Conservation (phyloP, 1,284 basidiomycete genomes). For the Cutaneotrichosporon spelunceum region DNA sequence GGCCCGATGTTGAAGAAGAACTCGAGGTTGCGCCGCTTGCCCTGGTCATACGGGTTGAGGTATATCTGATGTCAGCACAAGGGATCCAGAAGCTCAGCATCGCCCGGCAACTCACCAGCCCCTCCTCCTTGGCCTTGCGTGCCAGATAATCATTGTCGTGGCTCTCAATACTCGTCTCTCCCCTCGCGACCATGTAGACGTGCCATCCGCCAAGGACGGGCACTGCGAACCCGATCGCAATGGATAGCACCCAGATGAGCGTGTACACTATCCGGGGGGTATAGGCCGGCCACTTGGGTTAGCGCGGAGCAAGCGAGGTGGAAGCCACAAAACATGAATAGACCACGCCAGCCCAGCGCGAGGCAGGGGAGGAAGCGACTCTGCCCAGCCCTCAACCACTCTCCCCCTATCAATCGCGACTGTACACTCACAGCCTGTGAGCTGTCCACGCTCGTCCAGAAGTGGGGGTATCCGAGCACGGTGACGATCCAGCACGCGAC, state of each 20-base stretch:
- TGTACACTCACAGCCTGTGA: background rate
- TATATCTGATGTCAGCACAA: slow-evolving; percentile 58
- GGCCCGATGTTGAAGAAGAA: slow-evolving; percentile 85
- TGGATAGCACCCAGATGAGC: slow-evolving; percentile 70
- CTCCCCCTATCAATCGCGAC: too few relatives aligned
- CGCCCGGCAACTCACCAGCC: slow-evolving; percentile 58
- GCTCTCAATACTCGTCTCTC: slow-evolving; percentile 86
- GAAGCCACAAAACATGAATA: background rate
- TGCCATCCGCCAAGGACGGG: slow-evolving; percentile 78
- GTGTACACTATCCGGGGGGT: slow-evolving; percentile 70
- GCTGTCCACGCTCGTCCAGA: slow-evolving; percentile 60
- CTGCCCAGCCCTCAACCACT: too few relatives aligned
- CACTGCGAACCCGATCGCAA: slow-evolving; percentile 70
- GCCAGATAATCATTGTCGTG: slow-evolving; percentile 82
- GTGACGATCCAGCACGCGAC: slow-evolving; percentile 61
- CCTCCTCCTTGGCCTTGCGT: slow-evolving; percentile 64
- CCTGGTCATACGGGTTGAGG: slow-evolving; percentile 87
- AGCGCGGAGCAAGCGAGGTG: slow-evolving; percentile 13
- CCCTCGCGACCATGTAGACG: slow-evolving; percentile 67
- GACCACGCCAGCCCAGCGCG: background rate
- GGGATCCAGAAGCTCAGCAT: too few relatives aligned
- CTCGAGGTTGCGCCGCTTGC: slow-evolving; percentile 68
- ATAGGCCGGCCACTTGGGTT: slow-evolving; percentile 60
- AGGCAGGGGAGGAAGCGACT: too few relatives aligned
- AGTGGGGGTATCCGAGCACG: slow-evolving; percentile 60